phyloP scores from a whole-genome alignment of 2,329 filamentous ascomycete species.

The Trichoderma sp. region DNA sequence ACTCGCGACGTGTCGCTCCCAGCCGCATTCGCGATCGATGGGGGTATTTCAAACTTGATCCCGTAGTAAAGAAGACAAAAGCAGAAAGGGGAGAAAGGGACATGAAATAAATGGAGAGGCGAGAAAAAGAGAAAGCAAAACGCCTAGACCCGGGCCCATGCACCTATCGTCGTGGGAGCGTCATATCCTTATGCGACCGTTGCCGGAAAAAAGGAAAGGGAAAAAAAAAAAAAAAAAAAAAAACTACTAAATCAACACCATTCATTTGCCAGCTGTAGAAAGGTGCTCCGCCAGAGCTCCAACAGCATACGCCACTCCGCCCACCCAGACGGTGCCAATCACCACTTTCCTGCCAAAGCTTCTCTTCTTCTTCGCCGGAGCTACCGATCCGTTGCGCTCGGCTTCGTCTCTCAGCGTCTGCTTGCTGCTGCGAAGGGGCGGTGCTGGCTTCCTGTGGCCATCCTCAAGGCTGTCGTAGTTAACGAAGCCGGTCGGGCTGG shows the following conservation, averaged over 20 bases:
- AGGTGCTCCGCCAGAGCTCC: conserved; percentile 59
- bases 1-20: conserved; percentile 14
- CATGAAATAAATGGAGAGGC: neutral
- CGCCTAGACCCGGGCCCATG: conserved; percentile 17
- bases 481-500: conserved; percentile 63
- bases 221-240: neutral
- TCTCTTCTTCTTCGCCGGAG: conserved; percentile 34
- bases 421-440: conserved; percentile 39
- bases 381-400: conserved; percentile 43
- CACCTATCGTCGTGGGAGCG: conserved; percentile 1
- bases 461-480: conserved; percentile 48
- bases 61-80: neutral
- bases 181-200: neutral
- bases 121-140: neutral
- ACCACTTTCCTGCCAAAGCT: conserved; percentile 47
- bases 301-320: conserved; percentile 54
- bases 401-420: conserved; percentile 42
- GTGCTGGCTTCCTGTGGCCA: conserved; percentile 30
- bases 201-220: neutral
- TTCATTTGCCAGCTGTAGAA: conserved; percentile 41
- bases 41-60: conserved; percentile 17
- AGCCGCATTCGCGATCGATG: conserved; percentile 18
- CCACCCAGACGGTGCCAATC: conserved; percentile 53
- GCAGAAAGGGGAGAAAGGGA: neutral
- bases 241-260: conserved; percentile 17